Conservation (phyloP, 495 filamentous ascomycete species). For the Pyrenula massariospora region DNA sequence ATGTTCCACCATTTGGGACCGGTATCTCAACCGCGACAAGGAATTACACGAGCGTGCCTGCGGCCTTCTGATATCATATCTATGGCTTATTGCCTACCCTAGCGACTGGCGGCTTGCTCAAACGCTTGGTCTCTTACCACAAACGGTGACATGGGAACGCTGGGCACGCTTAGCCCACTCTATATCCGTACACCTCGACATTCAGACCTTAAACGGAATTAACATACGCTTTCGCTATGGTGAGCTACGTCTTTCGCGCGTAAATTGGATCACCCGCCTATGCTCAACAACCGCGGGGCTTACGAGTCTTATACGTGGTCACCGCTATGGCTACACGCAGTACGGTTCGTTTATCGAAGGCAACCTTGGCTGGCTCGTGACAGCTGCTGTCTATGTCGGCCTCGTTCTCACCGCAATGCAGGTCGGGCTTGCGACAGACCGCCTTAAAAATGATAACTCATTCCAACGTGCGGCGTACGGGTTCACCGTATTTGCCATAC, state of each 20-base stretch:
- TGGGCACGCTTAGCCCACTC: conserved; percentile 1
- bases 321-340: conserved; percentile 8
- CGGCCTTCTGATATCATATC: conserved; percentile 33
- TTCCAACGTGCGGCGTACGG: conserved; percentile 40
- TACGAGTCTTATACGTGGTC: conserved; percentile 9
- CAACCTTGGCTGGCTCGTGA: conserved; percentile 32
- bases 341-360: conserved; percentile 27
- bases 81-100: conserved; percentile 27
- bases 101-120: conserved; percentile 29
- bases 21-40: conserved; percentile 3
- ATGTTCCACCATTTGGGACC: conserved; percentile 24
- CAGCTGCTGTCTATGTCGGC: conserved; percentile 36
- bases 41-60: conserved; percentile 13
- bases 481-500: conserved; percentile 39
- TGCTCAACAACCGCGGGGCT: too few relatives aligned
- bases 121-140: not conserved
- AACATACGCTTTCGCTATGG: conserved; percentile 29
- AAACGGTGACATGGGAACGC: not conserved
- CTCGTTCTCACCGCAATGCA: conserved; percentile 48
- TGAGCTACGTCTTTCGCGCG: conserved; percentile 26
- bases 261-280: conserved; percentile 22
- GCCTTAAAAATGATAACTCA: conserved; percentile 17
- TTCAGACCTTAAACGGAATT: too few relatives aligned
- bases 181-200: not conserved
- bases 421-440: conserved; percentile 37